Conservation (phyloP, 140 eudicot genomes). For the Flaveria floridana region DNA sequence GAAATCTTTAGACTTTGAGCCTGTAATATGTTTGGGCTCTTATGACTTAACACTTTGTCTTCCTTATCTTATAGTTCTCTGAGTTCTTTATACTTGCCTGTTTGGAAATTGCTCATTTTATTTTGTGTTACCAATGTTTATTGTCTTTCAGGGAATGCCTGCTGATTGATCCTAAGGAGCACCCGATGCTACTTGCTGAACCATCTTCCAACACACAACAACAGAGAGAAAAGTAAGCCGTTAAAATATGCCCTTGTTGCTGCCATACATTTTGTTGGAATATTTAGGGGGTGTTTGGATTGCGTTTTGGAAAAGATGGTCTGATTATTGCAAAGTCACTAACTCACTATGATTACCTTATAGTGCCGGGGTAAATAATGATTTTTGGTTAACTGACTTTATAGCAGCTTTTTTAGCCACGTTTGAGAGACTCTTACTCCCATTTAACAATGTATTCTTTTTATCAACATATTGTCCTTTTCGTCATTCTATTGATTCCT, state of each 20-base stretch:
- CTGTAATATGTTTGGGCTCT: not conserved
- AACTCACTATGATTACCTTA: not conserved
- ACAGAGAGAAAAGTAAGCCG: slow-evolving; percentile 91
- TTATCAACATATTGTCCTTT: not conserved
- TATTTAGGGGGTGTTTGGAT: not conserved
- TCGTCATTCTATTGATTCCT: not conserved
- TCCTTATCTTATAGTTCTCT: not conserved
- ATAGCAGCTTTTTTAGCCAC: not conserved
- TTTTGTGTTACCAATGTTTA: slow-evolving; percentile 11
- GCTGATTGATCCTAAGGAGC: slow-evolving; percentile 93
- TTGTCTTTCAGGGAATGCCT: slow-evolving; percentile 72
- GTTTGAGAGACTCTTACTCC: not conserved
- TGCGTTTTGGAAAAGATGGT: not conserved
- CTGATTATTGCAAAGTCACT: not conserved
- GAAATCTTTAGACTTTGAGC: not conserved
- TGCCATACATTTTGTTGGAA: slow-evolving; percentile 21
- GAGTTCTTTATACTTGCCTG: not conserved
- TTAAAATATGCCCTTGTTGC: slow-evolving; percentile 21
- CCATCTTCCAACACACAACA: slow-evolving; percentile 84
- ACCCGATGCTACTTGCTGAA: slow-evolving; percentile 93
- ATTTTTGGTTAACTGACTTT: not conserved
- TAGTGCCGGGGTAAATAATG: not conserved
- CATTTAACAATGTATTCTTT: not conserved
- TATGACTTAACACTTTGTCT: not conserved
- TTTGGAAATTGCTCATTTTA: slow-evolving; percentile 1